Base-by-base conservation (phyloP, 345 rosid genomes). In the Psidium guajava region DNA sequence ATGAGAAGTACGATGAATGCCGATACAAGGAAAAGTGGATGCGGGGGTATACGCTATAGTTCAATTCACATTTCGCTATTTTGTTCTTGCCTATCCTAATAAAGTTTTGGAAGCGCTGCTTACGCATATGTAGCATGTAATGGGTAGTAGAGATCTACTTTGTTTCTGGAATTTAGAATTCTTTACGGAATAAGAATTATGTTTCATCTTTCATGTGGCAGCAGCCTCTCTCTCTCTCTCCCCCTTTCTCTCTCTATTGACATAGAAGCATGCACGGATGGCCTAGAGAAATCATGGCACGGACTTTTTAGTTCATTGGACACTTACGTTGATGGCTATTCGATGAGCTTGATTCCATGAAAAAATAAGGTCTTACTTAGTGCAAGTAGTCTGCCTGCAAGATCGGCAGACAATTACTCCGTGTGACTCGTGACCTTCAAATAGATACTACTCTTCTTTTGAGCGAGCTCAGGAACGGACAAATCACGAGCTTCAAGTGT, bases 91-190 rank as follows among this genome's bases (percentile, higher is more conserved):
- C 24, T 83, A 16, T 83, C 81, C 53, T 83, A 69, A 75, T 58
- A 47, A 83, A 59, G 80, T 69, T 69, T 69, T 69, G 47, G 47
- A 21, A 32, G 47, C 36, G 80, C 80, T 69, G 47, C 80, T 36
- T 18, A 69, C 47, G 36, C 77, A 64, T 64, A 15, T 40, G 15
- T 83, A 27, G 53, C 36, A 28, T 47, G 85, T 56, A 59, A 53
- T 83, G 81, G 85, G 57, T 61, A 36, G 36, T 10, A 40, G 54
- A 83, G 32, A 83, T 40, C 69, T 42, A 40, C 47, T 11, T 83
- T 47, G 51, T 82, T 82, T n/a, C 22, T 82, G 59, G n/a, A 82
- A 28, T 86, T 86, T 73, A 57, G 82, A 81, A 86, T 86, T 85
- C 87, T 85, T 85, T 85, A 28, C 16, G 15, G 20, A 82, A 81